Evolutionary conservation across 2,329 filamentous ascomycete species (phyloP), one percentile per base, ranked within the genome.

Genomic region (Pseudofabraea citricarpa): DNA sequence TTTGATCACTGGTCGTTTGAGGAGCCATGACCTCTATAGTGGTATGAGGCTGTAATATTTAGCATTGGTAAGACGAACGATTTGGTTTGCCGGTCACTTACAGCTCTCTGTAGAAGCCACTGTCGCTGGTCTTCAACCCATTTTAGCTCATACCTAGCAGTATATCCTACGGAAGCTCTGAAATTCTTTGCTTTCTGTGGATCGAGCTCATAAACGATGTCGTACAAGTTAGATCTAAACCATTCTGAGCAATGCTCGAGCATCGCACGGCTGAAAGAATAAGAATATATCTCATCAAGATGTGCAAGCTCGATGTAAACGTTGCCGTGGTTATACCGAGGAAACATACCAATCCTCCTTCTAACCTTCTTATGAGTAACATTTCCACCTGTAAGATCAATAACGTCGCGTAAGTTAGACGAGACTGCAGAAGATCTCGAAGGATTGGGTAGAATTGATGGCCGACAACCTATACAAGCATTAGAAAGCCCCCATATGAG

Each of bases 181-280:
- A 36, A 12, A 15, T 31, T 13, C 29, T 15, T 21, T n/a, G 40
- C 39, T 3, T 40, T 2, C 2, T 10, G 8, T 5, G 41, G 8
- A 24, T 54, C 41, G 2, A 36, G 13, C 23, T 48, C 49, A 8
- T 23, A 3, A 22, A 31, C 15, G 12, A 12, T 2, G 2, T 39
- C 10, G 7, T 29, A 5, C 15, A 49, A 12, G 3, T 36, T 39
- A 6, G 50, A 16, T n/a, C 35, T 12, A 19, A 51, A 50, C 41
- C 45, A 51, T 12, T 5, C n/a, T 19, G 33, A 36, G 19, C 16
- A 36, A 4, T 21, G 15, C 13, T 36, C 33, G 21, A 36, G 33
- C 13, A 36, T 13, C 15, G 16, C 6, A 9, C 33, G 6, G 16
- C 21, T 6, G n/a, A 36, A 13, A 21, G 6, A 19, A 13, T 36